Percentiles rank a stretch among this genome's conserved stretches.
Evolutionary conservation across 257 asterid species (phyloP).

Genomic region (Scutellaria baicalensis): DNA sequence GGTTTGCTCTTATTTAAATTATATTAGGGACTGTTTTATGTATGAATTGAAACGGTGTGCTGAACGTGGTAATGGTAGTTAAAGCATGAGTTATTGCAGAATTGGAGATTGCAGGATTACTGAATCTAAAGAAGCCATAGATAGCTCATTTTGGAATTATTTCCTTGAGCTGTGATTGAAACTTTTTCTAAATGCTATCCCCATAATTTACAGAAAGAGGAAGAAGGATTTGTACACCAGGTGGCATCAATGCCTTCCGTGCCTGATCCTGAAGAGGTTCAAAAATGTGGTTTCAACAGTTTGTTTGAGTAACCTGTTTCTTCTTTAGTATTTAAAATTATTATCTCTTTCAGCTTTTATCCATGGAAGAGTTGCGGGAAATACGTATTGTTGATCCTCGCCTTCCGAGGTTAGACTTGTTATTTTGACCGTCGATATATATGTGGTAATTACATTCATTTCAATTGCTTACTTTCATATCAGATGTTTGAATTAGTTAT

Average conservation of each 20-base stretch:
- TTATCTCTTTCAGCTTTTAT: slow-evolving; percentile 54
- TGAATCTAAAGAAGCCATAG: neutral
- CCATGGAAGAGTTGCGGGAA: slow-evolving; percentile 90
- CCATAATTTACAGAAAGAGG: slow-evolving; percentile 60
- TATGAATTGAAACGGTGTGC: neutral
- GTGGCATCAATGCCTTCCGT: slow-evolving; percentile 71
- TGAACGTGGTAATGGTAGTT: neutral
- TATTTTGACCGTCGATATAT: slow-evolving; percentile 3
- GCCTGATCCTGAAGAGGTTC: slow-evolving; percentile 77
- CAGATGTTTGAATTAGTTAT: neutral
- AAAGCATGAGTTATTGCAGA: neutral
- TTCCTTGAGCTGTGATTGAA: slow-evolving; percentile 2
- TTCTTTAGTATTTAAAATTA: neutral
- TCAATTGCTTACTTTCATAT: neutral
- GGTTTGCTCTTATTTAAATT: neutral
- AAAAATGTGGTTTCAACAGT: slow-evolving; percentile 4
- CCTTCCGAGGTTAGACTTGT: slow-evolving; percentile 67
- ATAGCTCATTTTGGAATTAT: neutral
- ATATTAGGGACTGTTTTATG: neutral
- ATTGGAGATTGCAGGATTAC: neutral
- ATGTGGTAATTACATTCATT: slow-evolving; percentile 6
- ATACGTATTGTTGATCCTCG: slow-evolving; percentile 81
- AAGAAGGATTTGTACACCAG: slow-evolving; percentile 77
- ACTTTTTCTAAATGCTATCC: neutral
- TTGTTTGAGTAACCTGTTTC: slow-evolving; percentile 1